Conservation (phyloP, 2,329 filamentous ascomycete genomes). For the Ophiosphaerella herpotricha region DNA sequence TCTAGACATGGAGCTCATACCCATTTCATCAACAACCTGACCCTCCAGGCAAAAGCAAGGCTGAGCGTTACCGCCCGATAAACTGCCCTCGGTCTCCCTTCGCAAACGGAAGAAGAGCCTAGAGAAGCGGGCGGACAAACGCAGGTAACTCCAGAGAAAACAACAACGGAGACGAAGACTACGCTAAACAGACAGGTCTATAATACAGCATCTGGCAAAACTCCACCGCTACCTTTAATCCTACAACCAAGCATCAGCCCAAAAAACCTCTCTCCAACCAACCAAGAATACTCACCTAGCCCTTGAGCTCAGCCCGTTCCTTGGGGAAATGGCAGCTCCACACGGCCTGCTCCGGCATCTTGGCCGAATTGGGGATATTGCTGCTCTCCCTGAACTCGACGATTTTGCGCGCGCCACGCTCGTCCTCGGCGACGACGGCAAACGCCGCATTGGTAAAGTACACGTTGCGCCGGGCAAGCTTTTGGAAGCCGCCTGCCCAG, state of each 20-base stretch:
- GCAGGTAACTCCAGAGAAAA: no score
- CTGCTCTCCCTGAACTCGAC: conserved; percentile 38
- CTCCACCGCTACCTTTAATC: background rate
- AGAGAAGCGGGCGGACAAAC: no score
- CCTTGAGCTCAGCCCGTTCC: background rate
- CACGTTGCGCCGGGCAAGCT: conserved; percentile 22
- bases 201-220: background rate
- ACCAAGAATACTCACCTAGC: background rate
- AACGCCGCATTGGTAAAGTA: conserved; percentile 40
- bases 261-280: no score
- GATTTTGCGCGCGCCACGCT: conserved; percentile 31
- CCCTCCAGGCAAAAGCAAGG: no score
- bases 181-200: no score
- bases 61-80: no score
- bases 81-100: no score
- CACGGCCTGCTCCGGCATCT: conserved; percentile 24
- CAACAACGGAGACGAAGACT: background rate
- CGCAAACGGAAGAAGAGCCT: no score
- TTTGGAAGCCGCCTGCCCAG: conserved; percentile 37
- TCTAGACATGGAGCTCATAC: no score
- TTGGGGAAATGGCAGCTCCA: conserved; percentile 29
- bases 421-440: conserved; percentile 29
- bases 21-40: no score
- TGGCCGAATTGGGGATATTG: conserved; percentile 37
- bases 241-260: no score